Conservation (phyloP, 2,329 filamentous ascomycete genomes). For the Chaetomiaceae sp. region DNA sequence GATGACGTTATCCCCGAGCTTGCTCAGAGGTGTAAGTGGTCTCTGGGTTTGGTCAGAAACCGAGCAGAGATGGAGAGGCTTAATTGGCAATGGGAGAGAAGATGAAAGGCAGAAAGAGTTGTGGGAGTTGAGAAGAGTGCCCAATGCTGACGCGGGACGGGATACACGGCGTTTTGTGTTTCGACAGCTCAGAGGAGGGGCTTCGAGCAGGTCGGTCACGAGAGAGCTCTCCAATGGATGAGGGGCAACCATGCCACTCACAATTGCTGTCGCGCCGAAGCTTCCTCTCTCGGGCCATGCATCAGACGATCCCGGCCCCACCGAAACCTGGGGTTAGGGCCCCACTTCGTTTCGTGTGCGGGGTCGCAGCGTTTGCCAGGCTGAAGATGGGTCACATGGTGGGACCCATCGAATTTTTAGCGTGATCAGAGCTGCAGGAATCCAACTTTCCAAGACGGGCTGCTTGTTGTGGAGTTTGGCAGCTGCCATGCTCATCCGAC, state of each 20-base stretch:
- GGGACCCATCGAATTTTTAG: slow-evolving; percentile 8
- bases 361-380: slow-evolving; percentile 16
- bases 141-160: not conserved
- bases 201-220: slow-evolving; percentile 18
- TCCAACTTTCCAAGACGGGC: not conserved
- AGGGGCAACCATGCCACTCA: slow-evolving; percentile 15
- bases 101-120: not conserved
- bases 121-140: not conserved
- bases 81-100: not conserved
- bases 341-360: slow-evolving; percentile 22
- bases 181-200: slow-evolving; percentile 10
- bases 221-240: slow-evolving; percentile 15
- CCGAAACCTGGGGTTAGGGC: slow-evolving; percentile 13
- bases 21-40: not conserved
- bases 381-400: slow-evolving; percentile 19
- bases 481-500: not conserved
- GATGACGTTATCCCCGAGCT: not conserved
- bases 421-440: slow-evolving; percentile 8
- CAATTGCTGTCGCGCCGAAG: not conserved
- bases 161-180: slow-evolving; percentile 18
- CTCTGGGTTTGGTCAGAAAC: not conserved
- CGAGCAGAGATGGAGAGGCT: not conserved
- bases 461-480: not conserved
- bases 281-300: slow-evolving; percentile 13
- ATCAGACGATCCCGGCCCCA: slow-evolving; percentile 18